Conservation (phyloP, 805 yeast genomes). For the Danielia reshetovae region DNA sequence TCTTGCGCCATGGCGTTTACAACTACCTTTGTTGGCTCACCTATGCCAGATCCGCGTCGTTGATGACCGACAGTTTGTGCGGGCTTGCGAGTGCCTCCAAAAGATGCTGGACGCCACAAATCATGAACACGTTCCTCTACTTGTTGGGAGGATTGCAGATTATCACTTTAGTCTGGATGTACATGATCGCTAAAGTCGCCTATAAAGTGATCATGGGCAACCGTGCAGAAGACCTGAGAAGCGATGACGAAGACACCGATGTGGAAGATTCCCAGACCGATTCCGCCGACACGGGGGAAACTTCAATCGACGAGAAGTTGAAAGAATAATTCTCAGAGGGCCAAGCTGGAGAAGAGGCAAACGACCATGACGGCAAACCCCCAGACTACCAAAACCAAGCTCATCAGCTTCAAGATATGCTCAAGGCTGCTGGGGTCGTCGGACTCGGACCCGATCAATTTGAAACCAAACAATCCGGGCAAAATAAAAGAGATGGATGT, state of each 20-base stretch:
- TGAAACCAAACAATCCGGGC: constrained; percentile 74
- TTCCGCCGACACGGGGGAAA: no score
- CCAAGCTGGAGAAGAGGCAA: constrained; percentile 28
- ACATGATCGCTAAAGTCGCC: constrained; percentile 67
- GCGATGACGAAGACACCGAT: constrained; percentile 67
- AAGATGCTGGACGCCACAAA: constrained; percentile 48
- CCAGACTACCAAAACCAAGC: constrained; percentile 47
- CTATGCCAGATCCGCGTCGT: constrained; percentile 33
- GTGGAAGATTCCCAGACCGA: not conserved
- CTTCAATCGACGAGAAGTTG: no score
- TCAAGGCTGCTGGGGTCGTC: constrained; percentile 26
- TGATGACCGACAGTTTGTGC: constrained; percentile 48
- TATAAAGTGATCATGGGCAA: constrained; percentile 64
- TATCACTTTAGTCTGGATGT: constrained; percentile 69
- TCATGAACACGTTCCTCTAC: constrained; percentile 46
- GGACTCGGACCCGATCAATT: constrained; percentile 40
- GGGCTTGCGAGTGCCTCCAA: constrained; percentile 23
- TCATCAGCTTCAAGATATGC: constrained; percentile 31
- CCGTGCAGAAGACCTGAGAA: constrained; percentile 82
- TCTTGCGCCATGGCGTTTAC: constrained; percentile 69
- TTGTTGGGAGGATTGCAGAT: constrained; percentile 65
- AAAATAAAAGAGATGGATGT: constrained; percentile 73
- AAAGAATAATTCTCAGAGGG: no score
- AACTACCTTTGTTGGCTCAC: constrained; percentile 63
- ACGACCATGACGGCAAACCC: constrained; percentile 53